phyloP scores from a whole-genome alignment of 495 filamentous ascomycete genomes.

The Neurospora discreta region DNA sequence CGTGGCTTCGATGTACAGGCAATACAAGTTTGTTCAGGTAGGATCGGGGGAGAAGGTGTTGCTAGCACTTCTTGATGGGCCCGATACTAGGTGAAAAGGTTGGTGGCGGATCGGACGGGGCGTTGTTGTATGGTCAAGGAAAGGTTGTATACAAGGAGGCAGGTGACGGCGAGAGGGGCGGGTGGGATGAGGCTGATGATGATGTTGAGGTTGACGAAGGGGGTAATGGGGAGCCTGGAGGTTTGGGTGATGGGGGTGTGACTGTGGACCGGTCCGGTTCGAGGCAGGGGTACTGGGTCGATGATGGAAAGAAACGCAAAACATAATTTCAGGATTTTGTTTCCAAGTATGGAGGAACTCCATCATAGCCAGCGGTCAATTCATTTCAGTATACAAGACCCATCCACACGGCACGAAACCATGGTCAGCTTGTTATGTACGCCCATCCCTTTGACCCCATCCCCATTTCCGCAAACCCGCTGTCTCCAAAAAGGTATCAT shows the following conservation, averaged over 20 bases:
- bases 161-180: slow-evolving; percentile 28
- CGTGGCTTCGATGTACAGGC: slow-evolving; percentile 26
- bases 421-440: background rate
- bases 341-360: no score
- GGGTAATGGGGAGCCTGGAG: background rate
- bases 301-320: no score
- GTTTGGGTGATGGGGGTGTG: background rate
- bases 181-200: slow-evolving; percentile 28
- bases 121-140: slow-evolving; percentile 30
- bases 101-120: slow-evolving; percentile 25
- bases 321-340: no score
- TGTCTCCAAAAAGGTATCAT: background rate
- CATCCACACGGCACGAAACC: no score
- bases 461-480: background rate
- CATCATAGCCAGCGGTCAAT: no score
- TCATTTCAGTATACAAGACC: no score
- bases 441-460: background rate
- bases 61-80: background rate
- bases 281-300: no score
- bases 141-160: slow-evolving; percentile 30
- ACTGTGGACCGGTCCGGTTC: background rate
- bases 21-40: slow-evolving; percentile 34
- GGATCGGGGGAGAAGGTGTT: slow-evolving; percentile 30
- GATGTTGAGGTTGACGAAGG: slow-evolving; percentile 14
- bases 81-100: slow-evolving; percentile 8